Conservation (phyloP, 139 green algal species). For the Tetratostichococcus sp. region DNA sequence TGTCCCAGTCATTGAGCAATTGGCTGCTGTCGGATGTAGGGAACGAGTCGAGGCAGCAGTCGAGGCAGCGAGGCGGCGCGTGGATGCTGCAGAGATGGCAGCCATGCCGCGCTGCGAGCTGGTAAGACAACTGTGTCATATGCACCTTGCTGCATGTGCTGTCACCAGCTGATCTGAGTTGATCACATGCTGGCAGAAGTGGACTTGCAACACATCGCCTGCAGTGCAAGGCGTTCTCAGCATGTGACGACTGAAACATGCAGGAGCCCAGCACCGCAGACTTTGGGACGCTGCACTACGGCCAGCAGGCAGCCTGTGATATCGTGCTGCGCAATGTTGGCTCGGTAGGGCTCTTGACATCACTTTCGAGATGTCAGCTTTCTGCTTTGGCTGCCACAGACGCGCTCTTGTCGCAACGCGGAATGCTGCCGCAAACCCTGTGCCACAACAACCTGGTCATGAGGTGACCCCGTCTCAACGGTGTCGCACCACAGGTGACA, state of each 20-base stretch:
- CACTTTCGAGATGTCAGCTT: no score
- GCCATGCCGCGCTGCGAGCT: constrained; percentile 37
- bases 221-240: no score
- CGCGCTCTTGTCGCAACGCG: no score
- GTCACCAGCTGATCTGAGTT: neutral
- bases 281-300: constrained; percentile 30
- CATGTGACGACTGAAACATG: no score
- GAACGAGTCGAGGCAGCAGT: constrained; percentile 39
- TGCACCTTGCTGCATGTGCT: neutral
- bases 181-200: neutral
- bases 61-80: constrained; percentile 27
- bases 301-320: constrained; percentile 1
- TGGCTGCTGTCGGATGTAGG: neutral
- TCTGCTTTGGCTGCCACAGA: no score
- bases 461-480: no score
- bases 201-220: no score
- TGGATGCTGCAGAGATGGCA: constrained; percentile 48
- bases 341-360: neutral
- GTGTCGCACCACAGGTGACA: constrained; percentile 2
- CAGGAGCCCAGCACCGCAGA: constrained; percentile 36
- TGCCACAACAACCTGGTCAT: no score
- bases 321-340: constrained; percentile 31
- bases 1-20: no score
- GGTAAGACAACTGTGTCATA: neutral
- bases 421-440: no score